A percentile compares a stretch with the other conserved stretches of the same genome.
These are phyloP conservation scores for Xanthoceras sorbifolium DNA, from an alignment of 345 rosid species.

Conservation along the genomic window DNA sequence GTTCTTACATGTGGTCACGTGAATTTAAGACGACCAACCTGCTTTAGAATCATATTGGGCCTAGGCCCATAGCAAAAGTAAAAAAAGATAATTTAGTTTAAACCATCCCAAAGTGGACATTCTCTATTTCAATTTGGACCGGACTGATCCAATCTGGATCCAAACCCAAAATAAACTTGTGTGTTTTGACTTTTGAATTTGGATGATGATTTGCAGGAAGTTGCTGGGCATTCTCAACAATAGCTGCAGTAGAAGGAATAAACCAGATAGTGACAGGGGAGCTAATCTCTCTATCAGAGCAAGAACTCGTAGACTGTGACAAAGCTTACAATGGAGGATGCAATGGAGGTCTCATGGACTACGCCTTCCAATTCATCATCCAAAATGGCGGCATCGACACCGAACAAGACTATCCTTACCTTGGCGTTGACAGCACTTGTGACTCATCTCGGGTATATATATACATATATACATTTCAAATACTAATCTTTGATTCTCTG, in stretches of 20 bases:
- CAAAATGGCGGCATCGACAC: constrained; percentile 83
- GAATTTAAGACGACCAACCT: background rate
- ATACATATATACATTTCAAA: background rate
- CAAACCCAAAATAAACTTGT: background rate
- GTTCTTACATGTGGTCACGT: background rate
- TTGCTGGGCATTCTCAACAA: constrained; percentile 98
- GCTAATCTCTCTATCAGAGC: constrained; percentile 72
- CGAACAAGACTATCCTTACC: constrained; percentile 77
- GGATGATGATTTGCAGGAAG: constrained; percentile 62
- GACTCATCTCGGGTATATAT: constrained; percentile 50
- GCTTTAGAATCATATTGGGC: background rate
- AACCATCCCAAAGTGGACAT: background rate
- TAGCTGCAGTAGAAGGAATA: constrained; percentile 85
- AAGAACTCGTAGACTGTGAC: constrained; percentile 96
- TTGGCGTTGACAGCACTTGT: constrained; percentile 52
- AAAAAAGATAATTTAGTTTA: background rate
- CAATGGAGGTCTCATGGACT: constrained; percentile 96
- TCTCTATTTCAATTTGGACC: background rate
- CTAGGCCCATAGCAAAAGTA: background rate
- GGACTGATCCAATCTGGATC: background rate
- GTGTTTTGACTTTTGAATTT: too few relatives aligned
- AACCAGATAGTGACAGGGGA: constrained; percentile 89
- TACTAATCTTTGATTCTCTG: background rate
- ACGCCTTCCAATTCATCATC: constrained; percentile 87
- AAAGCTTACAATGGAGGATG: constrained; percentile 67